phyloP scores from a whole-genome alignment of 192 early-diverging fungal species.

The Backusella morwellensis region DNA sequence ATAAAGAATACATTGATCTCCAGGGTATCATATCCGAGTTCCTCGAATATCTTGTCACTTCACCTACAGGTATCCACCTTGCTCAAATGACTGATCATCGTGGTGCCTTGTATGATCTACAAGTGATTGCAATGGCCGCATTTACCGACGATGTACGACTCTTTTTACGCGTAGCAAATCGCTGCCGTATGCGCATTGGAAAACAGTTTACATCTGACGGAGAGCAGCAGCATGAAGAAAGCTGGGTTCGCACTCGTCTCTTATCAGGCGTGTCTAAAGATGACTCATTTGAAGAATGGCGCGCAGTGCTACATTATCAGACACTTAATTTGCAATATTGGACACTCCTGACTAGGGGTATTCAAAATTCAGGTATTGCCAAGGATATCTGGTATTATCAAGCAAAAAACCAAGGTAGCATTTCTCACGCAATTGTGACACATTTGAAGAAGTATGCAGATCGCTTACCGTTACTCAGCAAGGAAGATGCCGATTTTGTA shows the following conservation, averaged over 20 bases:
- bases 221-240: conserved; percentile 20
- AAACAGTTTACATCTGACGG: conserved; percentile 48
- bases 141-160: conserved; percentile 56
- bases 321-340: conserved; percentile 58
- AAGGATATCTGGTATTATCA: conserved; percentile 57
- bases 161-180: conserved; percentile 51
- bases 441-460: conserved; percentile 38
- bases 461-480: conserved; percentile 18
- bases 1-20: conserved; percentile 58
- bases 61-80: conserved; percentile 46
- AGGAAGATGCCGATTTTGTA: conserved; percentile 22
- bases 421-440: conserved; percentile 42
- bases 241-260: background rate
- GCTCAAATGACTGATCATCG: conserved; percentile 54
- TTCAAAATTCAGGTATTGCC: conserved; percentile 47
- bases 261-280: background rate
- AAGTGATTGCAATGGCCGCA: conserved; percentile 49
- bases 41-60: conserved; percentile 53
- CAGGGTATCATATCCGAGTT: conserved; percentile 45
- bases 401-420: conserved; percentile 40
- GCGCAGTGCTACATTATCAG: conserved; percentile 32
- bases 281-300: conserved; percentile 5
- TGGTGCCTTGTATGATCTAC: conserved; percentile 53
- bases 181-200: conserved; percentile 58
- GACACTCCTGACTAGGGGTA: conserved; percentile 50